A percentile compares a stretch with the other conserved stretches of the same genome.
These are phyloP conservation scores for Cicer bijugum DNA, from an alignment of 306 rosid species.

Conservation along the genomic window DNA sequence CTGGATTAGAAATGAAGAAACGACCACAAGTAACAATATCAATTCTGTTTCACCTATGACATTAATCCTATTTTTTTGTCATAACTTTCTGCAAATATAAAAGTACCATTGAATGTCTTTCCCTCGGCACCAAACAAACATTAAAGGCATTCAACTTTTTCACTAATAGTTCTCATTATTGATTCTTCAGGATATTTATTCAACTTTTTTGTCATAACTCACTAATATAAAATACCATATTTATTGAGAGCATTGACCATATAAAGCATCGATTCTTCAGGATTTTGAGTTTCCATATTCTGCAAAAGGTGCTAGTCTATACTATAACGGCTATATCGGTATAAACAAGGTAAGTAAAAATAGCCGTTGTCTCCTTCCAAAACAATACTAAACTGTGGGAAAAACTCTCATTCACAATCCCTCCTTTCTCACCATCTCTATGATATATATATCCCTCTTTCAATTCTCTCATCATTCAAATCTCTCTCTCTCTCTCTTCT, in stretches of 20 bases:
- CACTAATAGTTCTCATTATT: not conserved
- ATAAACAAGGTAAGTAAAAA: not conserved
- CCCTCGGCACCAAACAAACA: not conserved
- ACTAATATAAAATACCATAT: not conserved
- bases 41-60: not conserved
- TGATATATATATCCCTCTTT: constrained; percentile 6
- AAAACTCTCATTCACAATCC: constrained; percentile 32
- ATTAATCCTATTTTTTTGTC: not conserved
- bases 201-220: no score
- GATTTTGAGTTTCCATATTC: not conserved
- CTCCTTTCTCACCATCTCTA: not conserved
- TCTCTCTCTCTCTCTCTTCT: not conserved
- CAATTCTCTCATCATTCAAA: not conserved
- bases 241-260: not conserved
- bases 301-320: not conserved
- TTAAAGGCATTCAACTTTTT: not conserved
- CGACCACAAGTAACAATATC: not conserved
- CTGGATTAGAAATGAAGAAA: not conserved
- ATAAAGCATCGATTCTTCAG: not conserved
- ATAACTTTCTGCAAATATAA: not conserved
- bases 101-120: not conserved
- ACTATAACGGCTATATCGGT: constrained; percentile 30
- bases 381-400: not conserved
- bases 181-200: no score
- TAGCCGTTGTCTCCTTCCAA: constrained; percentile 41